These are phyloP conservation scores for Bipolaris victoriae DNA, from an alignment of 2,329 filamentous ascomycete genomes.

Conservation along the genomic window DNA sequence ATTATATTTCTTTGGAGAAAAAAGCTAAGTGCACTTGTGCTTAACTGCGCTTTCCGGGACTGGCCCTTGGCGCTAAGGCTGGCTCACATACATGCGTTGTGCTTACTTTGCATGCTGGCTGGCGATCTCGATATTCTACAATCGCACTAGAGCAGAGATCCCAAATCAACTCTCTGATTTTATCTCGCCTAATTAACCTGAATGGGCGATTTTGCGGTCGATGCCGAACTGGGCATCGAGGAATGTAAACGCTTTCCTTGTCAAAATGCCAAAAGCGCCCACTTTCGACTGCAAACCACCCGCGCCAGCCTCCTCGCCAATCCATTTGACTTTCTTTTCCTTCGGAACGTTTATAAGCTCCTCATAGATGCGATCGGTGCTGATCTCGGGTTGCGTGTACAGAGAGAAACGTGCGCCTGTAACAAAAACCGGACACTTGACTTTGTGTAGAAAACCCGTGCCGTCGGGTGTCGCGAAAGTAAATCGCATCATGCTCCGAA, in stretches of 20 bases:
- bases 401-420: not conserved
- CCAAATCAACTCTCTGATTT: too few relatives aligned
- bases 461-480: not conserved
- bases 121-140: too few relatives aligned
- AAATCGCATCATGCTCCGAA: not conserved
- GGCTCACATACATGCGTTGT: too few relatives aligned
- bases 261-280: not conserved
- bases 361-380: not conserved
- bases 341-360: not conserved
- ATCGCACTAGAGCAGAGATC: too few relatives aligned
- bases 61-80: too few relatives aligned
- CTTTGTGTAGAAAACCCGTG: not conserved
- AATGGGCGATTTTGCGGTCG: not conserved
- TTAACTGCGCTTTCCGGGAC: too few relatives aligned
- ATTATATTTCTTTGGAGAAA: too few relatives aligned
- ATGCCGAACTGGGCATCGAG: not conserved
- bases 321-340: not conserved
- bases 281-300: not conserved
- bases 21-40: too few relatives aligned
- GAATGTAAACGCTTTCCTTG: not conserved
- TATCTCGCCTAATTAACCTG: too few relatives aligned
- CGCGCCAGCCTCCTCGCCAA: not conserved
- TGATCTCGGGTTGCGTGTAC: not conserved
- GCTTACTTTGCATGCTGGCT: too few relatives aligned
- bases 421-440: not conserved